Evolutionary conservation across 2,329 filamentous ascomycete species (phyloP).

Genomic region (Cordyceps militaris): DNA sequence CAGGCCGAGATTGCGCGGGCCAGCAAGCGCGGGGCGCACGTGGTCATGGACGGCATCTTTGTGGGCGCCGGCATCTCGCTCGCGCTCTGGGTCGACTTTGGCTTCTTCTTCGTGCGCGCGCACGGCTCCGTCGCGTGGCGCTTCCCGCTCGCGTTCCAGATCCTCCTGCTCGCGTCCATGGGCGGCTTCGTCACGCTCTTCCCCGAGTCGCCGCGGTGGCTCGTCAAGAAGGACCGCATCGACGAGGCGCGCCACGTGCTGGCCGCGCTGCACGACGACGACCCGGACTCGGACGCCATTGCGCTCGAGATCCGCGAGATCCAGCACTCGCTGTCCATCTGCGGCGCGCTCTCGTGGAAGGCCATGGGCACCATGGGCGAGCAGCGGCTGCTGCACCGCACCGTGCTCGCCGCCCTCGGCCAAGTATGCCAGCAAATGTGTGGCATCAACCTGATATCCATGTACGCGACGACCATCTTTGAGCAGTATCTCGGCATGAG

Average conservation of each 20-base stretch:
- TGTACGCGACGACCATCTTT: slow-evolving; percentile 25
- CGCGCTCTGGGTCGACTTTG: slow-evolving; percentile 39
- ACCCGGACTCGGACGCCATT: slow-evolving; percentile 9
- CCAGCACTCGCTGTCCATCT: slow-evolving; percentile 14
- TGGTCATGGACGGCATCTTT: slow-evolving; percentile 44
- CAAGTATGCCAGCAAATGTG: slow-evolving; percentile 22
- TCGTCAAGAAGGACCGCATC: slow-evolving; percentile 26
- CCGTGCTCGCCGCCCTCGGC: slow-evolving; percentile 11
- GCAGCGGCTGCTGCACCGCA: slow-evolving; percentile 14
- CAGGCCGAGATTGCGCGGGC: slow-evolving; percentile 45
- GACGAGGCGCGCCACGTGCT: slow-evolving; percentile 46
- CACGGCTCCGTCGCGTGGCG: slow-evolving; percentile 31
- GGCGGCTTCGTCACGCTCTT: slow-evolving; percentile 35
- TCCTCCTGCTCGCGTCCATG: slow-evolving; percentile 38
- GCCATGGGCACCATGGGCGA: slow-evolving; percentile 15
- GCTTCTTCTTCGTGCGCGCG: slow-evolving; percentile 27
- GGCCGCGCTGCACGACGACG: slow-evolving; percentile 12
- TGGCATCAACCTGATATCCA: slow-evolving; percentile 23
- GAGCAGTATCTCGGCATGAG: slow-evolving; percentile 21
- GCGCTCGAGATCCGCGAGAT: slow-evolving; percentile 13
- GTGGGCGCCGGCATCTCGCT: slow-evolving; percentile 36
- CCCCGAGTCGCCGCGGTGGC: slow-evolving; percentile 31
- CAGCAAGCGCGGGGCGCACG: slow-evolving; percentile 39
- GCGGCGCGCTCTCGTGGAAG: slow-evolving; percentile 15
- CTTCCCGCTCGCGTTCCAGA: slow-evolving; percentile 41